These are phyloP conservation scores for Paracoccidioides brasiliensis DNA, from an alignment of 2,329 filamentous ascomycete genomes.

Conservation along the genomic window DNA sequence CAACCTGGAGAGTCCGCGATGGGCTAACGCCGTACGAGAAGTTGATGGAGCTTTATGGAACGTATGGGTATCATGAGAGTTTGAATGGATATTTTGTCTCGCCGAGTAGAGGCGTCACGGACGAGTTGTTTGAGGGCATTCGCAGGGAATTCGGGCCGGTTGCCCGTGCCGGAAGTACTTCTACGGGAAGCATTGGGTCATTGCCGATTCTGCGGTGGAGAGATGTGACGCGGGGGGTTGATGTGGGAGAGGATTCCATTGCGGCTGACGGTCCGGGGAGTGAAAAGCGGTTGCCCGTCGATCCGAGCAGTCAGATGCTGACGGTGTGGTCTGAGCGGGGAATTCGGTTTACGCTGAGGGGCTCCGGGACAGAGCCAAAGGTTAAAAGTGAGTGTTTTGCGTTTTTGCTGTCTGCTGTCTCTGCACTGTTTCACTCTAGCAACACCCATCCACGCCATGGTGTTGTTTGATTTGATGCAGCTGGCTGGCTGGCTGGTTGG, in stretches of 20 bases:
- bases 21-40: slow-evolving; percentile 45
- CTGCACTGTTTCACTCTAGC: neutral
- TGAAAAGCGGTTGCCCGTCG: slow-evolving; percentile 42
- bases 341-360: slow-evolving; percentile 46
- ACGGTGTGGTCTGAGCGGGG: slow-evolving; percentile 44
- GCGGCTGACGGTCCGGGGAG: slow-evolving; percentile 37
- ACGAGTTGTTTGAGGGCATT: slow-evolving; percentile 42
- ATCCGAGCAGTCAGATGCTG: slow-evolving; percentile 49
- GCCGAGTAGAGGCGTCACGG: slow-evolving; percentile 40
- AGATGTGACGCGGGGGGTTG: slow-evolving; percentile 48
- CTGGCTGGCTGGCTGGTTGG: neutral
- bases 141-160: slow-evolving; percentile 33
- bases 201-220: slow-evolving; percentile 46
- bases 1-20: slow-evolving; percentile 35
- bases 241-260: slow-evolving; percentile 35
- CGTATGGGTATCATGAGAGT: slow-evolving; percentile 49
- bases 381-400: slow-evolving; percentile 40
- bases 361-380: slow-evolving; percentile 53
- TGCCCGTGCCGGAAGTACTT: neutral
- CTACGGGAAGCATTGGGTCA: slow-evolving; percentile 29
- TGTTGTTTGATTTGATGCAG: neutral
- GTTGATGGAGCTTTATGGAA: slow-evolving; percentile 43
- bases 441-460: too few species aligned
- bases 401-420: neutral
- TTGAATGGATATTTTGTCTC: slow-evolving; percentile 52